Base-by-base conservation (phyloP, 2,329 filamentous ascomycete species). In the Xylaria hypoxylon region DNA sequence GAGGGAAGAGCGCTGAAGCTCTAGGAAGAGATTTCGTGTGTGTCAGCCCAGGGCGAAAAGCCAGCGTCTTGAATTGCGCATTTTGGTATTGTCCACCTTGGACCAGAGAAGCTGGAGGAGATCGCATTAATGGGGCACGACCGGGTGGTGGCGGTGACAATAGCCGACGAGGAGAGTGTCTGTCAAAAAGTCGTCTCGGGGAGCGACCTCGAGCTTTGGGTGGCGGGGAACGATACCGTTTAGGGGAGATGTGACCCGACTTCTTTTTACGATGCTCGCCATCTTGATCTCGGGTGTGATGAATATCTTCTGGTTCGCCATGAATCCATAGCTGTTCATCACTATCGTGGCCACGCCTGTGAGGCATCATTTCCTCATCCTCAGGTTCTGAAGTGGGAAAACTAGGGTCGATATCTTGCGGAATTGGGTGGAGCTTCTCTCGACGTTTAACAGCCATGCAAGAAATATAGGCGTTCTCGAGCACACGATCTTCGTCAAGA, bases 381-480 rank as follows among this genome's bases (percentile, higher is more conserved):
- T 99, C 96, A 0, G 91, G 92, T 72, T 98, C 96, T 0, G 94
- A 97, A 0, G 94, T 94, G 0, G 96, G 96, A 78, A 99, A 99
- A 76, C 94, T 97, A 0, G 96, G 96, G 76, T 99, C 96, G 67
- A 97, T 97, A 73, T 98, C 96, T 77, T 98, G 96, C n/a, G 96
- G 95, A 33, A 95, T 93, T 33, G 88, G 78, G 69, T 91, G 89
- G 67, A 94, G 91, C 81, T 94, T 97, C 71, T 91, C 90, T 52
- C 90, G 90, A 73, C 94, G 91, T 71, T 92, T 90, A 62, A 92
- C 90, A 74, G 94, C 92, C 64, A 96, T 86, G 73, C 92, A 93
- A 2, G 92, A 92, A 62, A 97, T 86, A 78, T 97, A 99, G 0
- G 93, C 95, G 72, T 94, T 93, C 77, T 99, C 96, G n/a, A 98